A percentile compares a stretch with the other conserved stretches of the same genome.
phyloP scores from a whole-genome alignment of 768 basidiomycete genomes.

The Collybia mongolica region DNA sequence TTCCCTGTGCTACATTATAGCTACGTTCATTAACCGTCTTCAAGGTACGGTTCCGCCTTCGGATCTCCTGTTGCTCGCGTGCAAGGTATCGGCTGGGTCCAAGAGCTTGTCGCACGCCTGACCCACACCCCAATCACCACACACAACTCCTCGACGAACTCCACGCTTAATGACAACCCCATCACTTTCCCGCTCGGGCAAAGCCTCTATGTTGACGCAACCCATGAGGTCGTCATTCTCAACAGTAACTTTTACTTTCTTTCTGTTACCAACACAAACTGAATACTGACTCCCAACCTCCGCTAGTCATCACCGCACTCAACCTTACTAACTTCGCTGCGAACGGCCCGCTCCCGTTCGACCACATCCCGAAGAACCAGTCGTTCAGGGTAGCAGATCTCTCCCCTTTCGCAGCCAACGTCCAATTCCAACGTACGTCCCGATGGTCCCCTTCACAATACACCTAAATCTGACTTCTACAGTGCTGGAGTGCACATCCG shows the following conservation, averaged over 20 bases:
- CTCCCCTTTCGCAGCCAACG: slow-evolving; percentile 85
- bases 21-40: slow-evolving; percentile 8
- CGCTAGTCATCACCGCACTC: slow-evolving; percentile 71
- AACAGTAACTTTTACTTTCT: slow-evolving; percentile 49
- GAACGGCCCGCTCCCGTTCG: slow-evolving; percentile 71
- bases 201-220: slow-evolving; percentile 82
- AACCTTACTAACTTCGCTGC: slow-evolving; percentile 75
- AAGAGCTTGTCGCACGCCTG: slow-evolving; percentile 82
- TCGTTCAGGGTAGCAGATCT: slow-evolving; percentile 76
- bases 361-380: slow-evolving; percentile 63
- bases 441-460: not conserved
- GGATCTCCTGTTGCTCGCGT: slow-evolving; percentile 79
- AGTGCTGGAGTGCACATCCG: slow-evolving; percentile 65
- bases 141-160: slow-evolving; percentile 84
- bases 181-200: slow-evolving; percentile 72
- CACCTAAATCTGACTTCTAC: slow-evolving; percentile 8
- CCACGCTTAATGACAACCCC: slow-evolving; percentile 69
- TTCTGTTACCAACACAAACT: not conserved
- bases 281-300: not conserved
- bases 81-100: slow-evolving; percentile 77
- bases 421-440: slow-evolving; percentile 81
- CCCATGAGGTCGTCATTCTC: slow-evolving; percentile 90
- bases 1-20: slow-evolving; percentile 1
- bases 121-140: slow-evolving; percentile 68
- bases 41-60: slow-evolving; percentile 71